Conservation (phyloP, 1,284 basidiomycete genomes). For the Phlebopus sp. region DNA sequence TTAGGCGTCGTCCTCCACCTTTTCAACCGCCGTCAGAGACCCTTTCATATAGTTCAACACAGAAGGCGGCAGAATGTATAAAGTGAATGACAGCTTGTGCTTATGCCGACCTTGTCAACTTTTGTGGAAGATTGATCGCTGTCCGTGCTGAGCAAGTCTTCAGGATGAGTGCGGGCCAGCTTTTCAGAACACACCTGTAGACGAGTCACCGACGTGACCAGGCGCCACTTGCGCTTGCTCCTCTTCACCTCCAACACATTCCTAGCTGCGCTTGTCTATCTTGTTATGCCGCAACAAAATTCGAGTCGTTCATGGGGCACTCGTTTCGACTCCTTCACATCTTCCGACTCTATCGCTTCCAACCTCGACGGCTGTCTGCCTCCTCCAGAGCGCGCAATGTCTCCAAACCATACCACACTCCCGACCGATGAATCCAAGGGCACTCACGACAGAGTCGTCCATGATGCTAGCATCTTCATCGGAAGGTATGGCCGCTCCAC, state of each 20-base stretch:
- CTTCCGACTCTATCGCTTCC: conserved; percentile 27
- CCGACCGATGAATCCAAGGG: conserved; percentile 29
- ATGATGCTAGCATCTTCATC: conserved; percentile 77
- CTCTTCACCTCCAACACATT: conserved; percentile 15
- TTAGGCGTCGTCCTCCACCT: conserved; percentile 13
- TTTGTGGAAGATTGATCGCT: conserved; percentile 27
- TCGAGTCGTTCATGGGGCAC: conserved; percentile 59
- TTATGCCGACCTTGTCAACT: conserved; percentile 14
- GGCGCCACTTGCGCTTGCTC: conserved; percentile 1
- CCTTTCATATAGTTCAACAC: conserved; percentile 22
- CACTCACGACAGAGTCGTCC: conserved; percentile 50
- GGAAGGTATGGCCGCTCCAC: conserved; percentile 53
- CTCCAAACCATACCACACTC: conserved; percentile 14
- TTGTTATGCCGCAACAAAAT: conserved; percentile 42
- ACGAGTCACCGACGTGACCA: conserved; percentile 21
- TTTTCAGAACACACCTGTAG: conserved; percentile 11
- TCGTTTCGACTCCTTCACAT: conserved; percentile 57
- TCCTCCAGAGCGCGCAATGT: conserved; percentile 13
- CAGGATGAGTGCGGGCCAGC: conserved; percentile 18
- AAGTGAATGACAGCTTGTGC: conserved; percentile 16
- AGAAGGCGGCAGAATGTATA: conserved; percentile 30
- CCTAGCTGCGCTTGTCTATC: conserved; percentile 15
- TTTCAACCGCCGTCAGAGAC: conserved; percentile 25
- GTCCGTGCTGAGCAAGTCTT: conserved; percentile 16
- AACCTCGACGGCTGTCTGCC: conserved; percentile 17